These are phyloP conservation scores for Cetradonia linearis DNA, from an alignment of 495 filamentous ascomycete species.

Conservation along the genomic window DNA sequence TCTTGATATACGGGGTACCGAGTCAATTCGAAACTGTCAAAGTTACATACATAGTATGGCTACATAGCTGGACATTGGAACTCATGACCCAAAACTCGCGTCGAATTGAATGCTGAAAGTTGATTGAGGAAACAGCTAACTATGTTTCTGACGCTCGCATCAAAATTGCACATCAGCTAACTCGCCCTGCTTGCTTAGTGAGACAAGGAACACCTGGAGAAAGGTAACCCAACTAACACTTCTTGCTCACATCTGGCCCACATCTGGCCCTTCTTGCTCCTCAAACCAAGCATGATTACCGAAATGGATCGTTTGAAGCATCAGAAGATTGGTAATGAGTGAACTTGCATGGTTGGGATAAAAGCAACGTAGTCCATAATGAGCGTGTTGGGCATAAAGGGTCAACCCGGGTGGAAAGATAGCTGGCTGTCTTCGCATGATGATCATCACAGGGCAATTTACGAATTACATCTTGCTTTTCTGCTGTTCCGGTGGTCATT, in stretches of 20 bases:
- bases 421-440: slow-evolving; percentile 1
- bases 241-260: background rate
- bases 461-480: background rate
- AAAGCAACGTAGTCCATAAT: background rate
- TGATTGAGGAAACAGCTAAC: background rate
- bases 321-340: background rate
- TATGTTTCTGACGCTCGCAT: slow-evolving; percentile 4
- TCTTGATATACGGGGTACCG: background rate
- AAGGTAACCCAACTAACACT: background rate
- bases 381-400: background rate
- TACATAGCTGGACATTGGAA: background rate
- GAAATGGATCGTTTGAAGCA: background rate
- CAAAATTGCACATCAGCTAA: background rate
- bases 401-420: background rate
- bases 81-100: background rate
- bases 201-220: background rate
- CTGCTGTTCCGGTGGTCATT: background rate
- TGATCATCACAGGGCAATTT: background rate
- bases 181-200: background rate
- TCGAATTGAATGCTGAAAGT: background rate
- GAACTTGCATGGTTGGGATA: background rate
- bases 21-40: no score
- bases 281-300: background rate
- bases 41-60: no score
- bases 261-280: background rate